phyloP scores from a whole-genome alignment of 805 yeast species.

The Suhomyces vadensis region DNA sequence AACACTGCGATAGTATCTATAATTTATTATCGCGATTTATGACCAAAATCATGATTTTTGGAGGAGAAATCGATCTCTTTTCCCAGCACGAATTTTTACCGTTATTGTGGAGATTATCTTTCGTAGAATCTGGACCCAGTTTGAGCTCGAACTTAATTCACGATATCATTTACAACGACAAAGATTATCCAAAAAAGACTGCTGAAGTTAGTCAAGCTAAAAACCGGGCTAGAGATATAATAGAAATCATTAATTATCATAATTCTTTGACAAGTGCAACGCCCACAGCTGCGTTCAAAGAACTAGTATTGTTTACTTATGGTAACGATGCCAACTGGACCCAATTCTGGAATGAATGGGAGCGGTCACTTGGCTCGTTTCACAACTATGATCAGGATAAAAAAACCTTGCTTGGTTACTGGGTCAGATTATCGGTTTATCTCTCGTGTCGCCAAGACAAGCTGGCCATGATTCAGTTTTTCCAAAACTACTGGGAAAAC shows the following conservation, averaged over 20 bases:
- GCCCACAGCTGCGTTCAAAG: constrained; percentile 26
- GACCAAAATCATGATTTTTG: constrained; percentile 25
- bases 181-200: constrained; percentile 5
- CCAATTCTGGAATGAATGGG: constrained; percentile 43
- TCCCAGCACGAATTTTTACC: constrained; percentile 31
- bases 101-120: constrained; percentile 36
- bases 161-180: constrained; percentile 21
- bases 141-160: constrained; percentile 29
- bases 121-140: constrained; percentile 12
- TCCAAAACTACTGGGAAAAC: constrained; percentile 31
- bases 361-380: constrained; percentile 17
- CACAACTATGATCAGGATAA: not conserved
- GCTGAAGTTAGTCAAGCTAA: constrained; percentile 18
- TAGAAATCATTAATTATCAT: constrained; percentile 26
- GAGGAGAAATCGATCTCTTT: constrained; percentile 24
- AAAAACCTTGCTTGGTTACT: constrained; percentile 13
- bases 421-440: constrained; percentile 38
- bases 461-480: constrained; percentile 28
- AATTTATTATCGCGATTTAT: constrained; percentile 32
- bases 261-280: constrained; percentile 12
- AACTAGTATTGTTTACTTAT: constrained; percentile 35
- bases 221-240: constrained; percentile 32
- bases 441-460: constrained; percentile 29
- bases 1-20: constrained; percentile 19
- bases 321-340: constrained; percentile 43